Evolutionary conservation across 2,329 filamentous ascomycete species (phyloP), one percentile per base, ranked within the genome.

Genomic region (Bipolaris oryzae): DNA sequence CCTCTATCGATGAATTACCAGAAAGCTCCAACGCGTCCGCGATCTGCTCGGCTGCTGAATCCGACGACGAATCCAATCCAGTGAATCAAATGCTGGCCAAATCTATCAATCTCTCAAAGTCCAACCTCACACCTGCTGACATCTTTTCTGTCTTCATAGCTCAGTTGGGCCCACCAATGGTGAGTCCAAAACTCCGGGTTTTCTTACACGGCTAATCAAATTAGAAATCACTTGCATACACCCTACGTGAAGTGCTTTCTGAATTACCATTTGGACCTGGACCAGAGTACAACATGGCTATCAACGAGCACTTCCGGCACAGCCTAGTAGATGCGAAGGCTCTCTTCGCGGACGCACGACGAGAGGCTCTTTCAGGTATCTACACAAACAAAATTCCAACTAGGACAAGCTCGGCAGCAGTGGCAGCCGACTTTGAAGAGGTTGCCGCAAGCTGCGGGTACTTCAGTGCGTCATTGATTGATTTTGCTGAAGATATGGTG

Each of bases 371-470:
- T 6, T 83, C 87, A 54, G 84, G 89, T 55, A 82, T 99, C 0
- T 98, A 99, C 75, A 87, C 85, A 61, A 90, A 85, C 49, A 92
- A 92, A 58, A 88, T 92, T 66, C 81, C 92, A 37, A 86, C 85
- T 10, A 86, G 86, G 55, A 81, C 87, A 3, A 84, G 87, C 39
- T 88, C 89, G 0, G 83, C 91, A 50, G 89, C 89, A 60, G 84
- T 94, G 7, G 89, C 96, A 71, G 95, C 94, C 2, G 95, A 98
- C 74, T 92, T 96, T 55, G 95, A 99, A 74, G 95, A 99, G 76
- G 93, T 98, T 10, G 93, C 94, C 38, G 94, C 95, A n/a, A 96
- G 93, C 54, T 99, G 95, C 70, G 94, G 95, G 0, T 93, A 98
- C 76, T 99, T 98, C 72, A 94, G 91, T 71, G 97, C 95, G 73